Base-by-base conservation (phyloP, 2,329 filamentous ascomycete species). In the Endoconidiophora polonica region DNA sequence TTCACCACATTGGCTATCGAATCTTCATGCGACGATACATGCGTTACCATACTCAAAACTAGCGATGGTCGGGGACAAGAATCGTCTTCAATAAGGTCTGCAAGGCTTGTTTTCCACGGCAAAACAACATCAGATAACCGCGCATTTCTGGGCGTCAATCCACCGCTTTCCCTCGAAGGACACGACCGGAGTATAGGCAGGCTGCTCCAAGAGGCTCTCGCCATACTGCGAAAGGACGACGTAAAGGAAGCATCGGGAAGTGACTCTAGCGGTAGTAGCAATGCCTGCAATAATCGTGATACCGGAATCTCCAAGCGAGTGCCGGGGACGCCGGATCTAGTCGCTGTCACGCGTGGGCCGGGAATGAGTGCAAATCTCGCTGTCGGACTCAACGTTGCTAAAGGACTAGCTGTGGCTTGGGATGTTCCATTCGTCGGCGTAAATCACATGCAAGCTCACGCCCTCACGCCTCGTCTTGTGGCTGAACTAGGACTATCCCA, bases 371-470 rank as follows among this genome's bases (percentile, higher is more conserved):
- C 81, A 4, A 86, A 85, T 58, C 71, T 98, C 26, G 73, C 78
- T 18, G 78, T 81, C 14, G 91, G 91, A 0, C 63, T 96, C 9
- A 80, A 86, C 60, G 81, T 79, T 20, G 91, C 86, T 16, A 96
- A 96, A 64, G 91, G 87, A 0, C 72, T 96, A 18, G 79, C 88
- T 0, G 70, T 84, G 18, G 87, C 86, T 37, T 94, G 85, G 85
- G 73, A 79, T 55, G 73, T 87, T 37, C 88, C 90, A 2, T 68
- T 96, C 29, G 63, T 96, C 1, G 91, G 79, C 0, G 84, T 95
- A 1, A 84, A 98, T 63, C 91, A 98, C 64, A 96, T 98, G 91
- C 88, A 95, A 62, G 91, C 88, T 9, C 91, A 98, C 64, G 83
- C 91, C 16, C 67, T 98, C 55, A 96, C 91, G 16, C 84, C 90